Evolutionary conservation across 306 rosid genomes (phyloP).

Genomic region (Purshia tridentata): DNA sequence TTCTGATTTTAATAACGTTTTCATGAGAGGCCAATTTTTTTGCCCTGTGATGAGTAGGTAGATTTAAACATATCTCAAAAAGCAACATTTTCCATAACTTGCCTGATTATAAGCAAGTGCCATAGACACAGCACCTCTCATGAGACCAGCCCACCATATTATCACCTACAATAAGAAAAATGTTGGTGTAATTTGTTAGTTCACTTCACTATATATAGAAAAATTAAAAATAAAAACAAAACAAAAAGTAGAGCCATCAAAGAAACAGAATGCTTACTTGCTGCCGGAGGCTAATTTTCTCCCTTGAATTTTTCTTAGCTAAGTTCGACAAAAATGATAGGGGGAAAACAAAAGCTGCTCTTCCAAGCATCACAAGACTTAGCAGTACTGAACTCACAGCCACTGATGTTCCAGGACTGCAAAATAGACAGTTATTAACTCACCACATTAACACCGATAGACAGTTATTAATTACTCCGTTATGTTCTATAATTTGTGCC

Average conservation of each 20-base stretch:
- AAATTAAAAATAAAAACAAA: constrained; percentile 6
- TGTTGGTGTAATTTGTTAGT: constrained; percentile 17
- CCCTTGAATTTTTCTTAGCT: constrained; percentile 44
- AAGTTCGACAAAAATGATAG: constrained; percentile 81
- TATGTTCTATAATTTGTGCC: constrained; percentile 10
- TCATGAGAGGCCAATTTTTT: constrained; percentile 12
- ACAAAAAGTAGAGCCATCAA: not conserved
- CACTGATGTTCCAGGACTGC: constrained; percentile 87
- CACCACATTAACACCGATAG: not conserved
- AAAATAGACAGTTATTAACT: constrained; percentile 34
- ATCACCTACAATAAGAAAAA: constrained; percentile 48
- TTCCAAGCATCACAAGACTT: constrained; percentile 68
- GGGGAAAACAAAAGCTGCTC: constrained; percentile 95
- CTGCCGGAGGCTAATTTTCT: constrained; percentile 59
- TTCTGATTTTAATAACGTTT: not conserved
- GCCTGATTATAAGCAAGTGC: constrained; percentile 99
- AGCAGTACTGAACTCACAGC: constrained; percentile 75
- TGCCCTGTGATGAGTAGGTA: constrained; percentile 5
- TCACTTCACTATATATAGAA: constrained; percentile 6
- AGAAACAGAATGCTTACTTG: constrained; percentile 54
- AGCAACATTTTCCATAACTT: constrained; percentile 12
- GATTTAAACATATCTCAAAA: constrained; percentile 2
- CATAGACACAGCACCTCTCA: constrained; percentile 99
- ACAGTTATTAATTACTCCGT: constrained; percentile 13
- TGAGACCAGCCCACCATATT: constrained; percentile 99